These are phyloP conservation scores for Carex kokanica DNA, from an alignment of 176 grass and related monocot genomes.

Conservation along the genomic window DNA sequence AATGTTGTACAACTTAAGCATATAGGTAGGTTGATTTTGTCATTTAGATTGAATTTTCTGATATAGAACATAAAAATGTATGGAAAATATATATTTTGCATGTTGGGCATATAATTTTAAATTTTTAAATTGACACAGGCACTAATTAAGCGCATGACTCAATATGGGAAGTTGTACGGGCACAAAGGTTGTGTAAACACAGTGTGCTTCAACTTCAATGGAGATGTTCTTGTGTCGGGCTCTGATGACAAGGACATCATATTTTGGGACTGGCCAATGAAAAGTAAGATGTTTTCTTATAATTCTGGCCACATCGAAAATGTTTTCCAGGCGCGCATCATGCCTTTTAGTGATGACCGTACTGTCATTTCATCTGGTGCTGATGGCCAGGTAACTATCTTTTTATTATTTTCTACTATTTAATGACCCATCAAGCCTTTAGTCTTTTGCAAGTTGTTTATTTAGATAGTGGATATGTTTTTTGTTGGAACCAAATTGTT, in stretches of 20 bases:
- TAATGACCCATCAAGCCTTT: neutral
- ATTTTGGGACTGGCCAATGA: conserved; percentile 77
- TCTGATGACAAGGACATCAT: conserved; percentile 74
- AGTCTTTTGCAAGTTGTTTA: conserved; percentile 5
- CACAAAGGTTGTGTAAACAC: conserved; percentile 82
- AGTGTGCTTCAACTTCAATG: conserved; percentile 59
- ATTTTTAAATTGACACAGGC: conserved; percentile 36
- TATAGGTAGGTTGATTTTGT: neutral
- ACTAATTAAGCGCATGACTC: conserved; percentile 50
- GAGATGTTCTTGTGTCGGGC: conserved; percentile 68
- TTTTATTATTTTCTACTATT: conserved; percentile 1
- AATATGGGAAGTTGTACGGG: conserved; percentile 56
- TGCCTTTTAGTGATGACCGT: conserved; percentile 72
- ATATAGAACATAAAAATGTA: neutral
- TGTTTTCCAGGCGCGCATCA: conserved; percentile 68
- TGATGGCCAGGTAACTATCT: conserved; percentile 70
- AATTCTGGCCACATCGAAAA: conserved; percentile 70
- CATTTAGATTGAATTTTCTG: neutral
- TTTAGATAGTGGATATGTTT: neutral
- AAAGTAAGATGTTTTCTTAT: conserved; percentile 50
- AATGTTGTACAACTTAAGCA: neutral
- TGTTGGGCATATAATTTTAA: conserved; percentile 6
- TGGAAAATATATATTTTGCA: neutral
- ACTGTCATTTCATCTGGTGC: conserved; percentile 61
- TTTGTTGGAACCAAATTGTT: neutral